These are phyloP conservation scores for Emmonsiellopsis sp. DNA, from an alignment of 2,329 filamentous ascomycete species.

Conservation along the genomic window DNA sequence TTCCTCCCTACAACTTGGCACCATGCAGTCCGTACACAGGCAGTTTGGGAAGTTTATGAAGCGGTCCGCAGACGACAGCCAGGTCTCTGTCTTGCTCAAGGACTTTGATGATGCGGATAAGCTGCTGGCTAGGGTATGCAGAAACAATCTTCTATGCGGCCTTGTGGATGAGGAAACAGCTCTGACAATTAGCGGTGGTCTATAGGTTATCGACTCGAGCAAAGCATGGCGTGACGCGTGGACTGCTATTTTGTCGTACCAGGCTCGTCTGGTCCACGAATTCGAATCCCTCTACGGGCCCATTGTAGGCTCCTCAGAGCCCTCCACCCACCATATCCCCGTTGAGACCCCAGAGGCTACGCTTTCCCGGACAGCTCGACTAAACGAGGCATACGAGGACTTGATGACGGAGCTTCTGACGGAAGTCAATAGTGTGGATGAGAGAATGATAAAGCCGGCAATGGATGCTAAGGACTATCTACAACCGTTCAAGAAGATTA, in stretches of 20 bases:
- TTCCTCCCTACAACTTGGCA: slow-evolving; percentile 8
- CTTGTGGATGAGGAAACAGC: not conserved
- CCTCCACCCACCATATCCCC: slow-evolving; percentile 46
- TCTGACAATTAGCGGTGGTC: not conserved
- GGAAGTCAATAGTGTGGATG: slow-evolving; percentile 62
- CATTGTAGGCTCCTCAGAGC: slow-evolving; percentile 56
- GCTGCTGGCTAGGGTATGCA: slow-evolving; percentile 58
- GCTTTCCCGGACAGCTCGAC: slow-evolving; percentile 53
- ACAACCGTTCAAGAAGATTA: slow-evolving; percentile 66
- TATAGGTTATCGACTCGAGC: slow-evolving; percentile 63
- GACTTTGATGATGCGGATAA: slow-evolving; percentile 75
- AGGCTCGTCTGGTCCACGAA: slow-evolving; percentile 56
- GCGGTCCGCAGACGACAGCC: slow-evolving; percentile 64
- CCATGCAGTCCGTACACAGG: slow-evolving; percentile 51
- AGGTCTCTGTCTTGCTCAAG: slow-evolving; percentile 62
- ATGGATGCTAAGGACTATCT: slow-evolving; percentile 59
- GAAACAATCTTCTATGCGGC: slow-evolving; percentile 2
- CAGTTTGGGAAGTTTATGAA: slow-evolving; percentile 64
- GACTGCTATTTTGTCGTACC: slow-evolving; percentile 60
- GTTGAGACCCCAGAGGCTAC: slow-evolving; percentile 53
- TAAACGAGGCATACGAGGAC: slow-evolving; percentile 60
- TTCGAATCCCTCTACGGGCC: slow-evolving; percentile 68
- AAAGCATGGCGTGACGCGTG: slow-evolving; percentile 71
- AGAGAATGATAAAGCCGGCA: slow-evolving; percentile 59
- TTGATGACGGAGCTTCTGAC: slow-evolving; percentile 61